A percentile compares a stretch with the other conserved stretches of the same genome.
phyloP scores from a whole-genome alignment of 179 eudicot species.

The Heliamphora pulchella region DNA sequence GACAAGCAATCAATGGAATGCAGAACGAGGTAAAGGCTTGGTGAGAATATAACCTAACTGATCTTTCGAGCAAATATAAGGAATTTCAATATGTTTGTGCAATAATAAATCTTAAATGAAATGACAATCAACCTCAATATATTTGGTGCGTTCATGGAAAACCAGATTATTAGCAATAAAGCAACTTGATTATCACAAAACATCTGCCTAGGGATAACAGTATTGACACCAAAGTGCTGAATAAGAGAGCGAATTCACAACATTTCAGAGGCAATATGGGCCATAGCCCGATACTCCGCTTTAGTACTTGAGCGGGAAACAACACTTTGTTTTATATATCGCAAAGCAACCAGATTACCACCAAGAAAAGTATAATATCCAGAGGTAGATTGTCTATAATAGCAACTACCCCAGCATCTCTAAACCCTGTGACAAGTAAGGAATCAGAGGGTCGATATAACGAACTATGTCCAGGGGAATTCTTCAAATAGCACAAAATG shows the following conservation, averaged over 20 bases:
- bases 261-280: no score
- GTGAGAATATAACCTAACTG: no score
- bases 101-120: background rate
- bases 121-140: background rate
- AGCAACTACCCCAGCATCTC: background rate
- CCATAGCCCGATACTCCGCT: no score
- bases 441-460: background rate
- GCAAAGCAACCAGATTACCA: background rate
- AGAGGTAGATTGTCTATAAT: background rate
- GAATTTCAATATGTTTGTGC: no score
- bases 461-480: background rate
- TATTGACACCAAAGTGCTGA: background rate
- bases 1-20: no score
- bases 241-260: no score
- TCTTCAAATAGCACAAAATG: background rate
- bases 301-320: no score
- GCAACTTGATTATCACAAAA: background rate
- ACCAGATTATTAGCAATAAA: background rate
- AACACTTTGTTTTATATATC: background rate
- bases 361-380: background rate
- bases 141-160: background rate
- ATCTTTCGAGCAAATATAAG: no score
- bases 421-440: background rate
- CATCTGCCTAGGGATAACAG: background rate
- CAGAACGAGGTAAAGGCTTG: no score